Evolutionary conservation across 371 early-diverging fungal genomes (phyloP).

Genomic region (Mortierella sp.): DNA sequence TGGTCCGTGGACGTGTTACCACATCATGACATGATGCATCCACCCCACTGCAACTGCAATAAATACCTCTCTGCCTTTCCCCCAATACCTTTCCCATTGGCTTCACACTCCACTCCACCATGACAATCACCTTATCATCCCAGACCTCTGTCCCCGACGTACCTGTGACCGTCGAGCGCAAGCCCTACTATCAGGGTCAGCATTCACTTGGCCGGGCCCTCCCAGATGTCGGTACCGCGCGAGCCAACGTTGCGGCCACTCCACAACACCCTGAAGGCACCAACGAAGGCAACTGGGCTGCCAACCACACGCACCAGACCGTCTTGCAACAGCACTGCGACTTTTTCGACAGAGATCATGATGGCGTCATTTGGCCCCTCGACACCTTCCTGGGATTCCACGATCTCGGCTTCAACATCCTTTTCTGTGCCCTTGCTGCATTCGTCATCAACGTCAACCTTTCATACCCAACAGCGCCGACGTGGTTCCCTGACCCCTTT

Average conservation of each 20-base stretch:
- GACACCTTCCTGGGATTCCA: conserved; percentile 56
- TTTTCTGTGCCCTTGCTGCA: conserved; percentile 48
- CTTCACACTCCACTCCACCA: conserved; percentile 65
- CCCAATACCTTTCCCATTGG: too few relatives aligned
- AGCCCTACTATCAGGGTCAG: conserved; percentile 11
- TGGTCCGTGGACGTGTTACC: too few relatives aligned
- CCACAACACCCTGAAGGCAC: conserved; percentile 24
- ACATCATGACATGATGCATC: too few relatives aligned
- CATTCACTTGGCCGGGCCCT: background rate
- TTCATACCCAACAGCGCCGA: conserved; percentile 39
- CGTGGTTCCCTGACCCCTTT: conserved; percentile 53
- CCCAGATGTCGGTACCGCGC: conserved; percentile 11
- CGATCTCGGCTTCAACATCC: conserved; percentile 57
- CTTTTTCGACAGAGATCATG: conserved; percentile 55
- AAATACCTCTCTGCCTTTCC: too few relatives aligned
- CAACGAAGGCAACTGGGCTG: conserved; percentile 17
- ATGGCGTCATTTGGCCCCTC: conserved; percentile 54
- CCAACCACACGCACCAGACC: conserved; percentile 16
- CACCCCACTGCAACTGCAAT: too few relatives aligned
- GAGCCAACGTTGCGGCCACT: conserved; percentile 25
- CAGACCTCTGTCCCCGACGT: conserved; percentile 3
- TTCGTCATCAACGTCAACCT: conserved; percentile 54
- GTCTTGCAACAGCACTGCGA: conserved; percentile 59
- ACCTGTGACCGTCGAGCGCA: conserved; percentile 12
- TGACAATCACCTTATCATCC: conserved; percentile 74